Evolutionary conservation across 202 grass and related monocot species (phyloP), one percentile per base, ranked within the genome.

Genomic region (Musa balbisiana): DNA sequence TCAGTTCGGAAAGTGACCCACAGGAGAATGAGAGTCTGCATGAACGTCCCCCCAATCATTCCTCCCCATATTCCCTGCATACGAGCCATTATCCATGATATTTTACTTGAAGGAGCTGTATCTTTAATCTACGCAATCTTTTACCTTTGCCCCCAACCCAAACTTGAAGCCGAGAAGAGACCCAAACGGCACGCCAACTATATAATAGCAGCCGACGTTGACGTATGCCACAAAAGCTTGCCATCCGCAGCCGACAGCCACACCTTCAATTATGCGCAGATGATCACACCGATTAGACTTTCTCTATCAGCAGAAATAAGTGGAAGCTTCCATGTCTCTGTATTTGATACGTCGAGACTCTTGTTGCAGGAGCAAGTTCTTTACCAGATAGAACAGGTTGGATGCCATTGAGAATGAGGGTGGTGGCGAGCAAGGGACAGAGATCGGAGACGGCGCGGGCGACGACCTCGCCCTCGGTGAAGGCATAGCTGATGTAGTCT

Each of bases 191-290:
- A 96, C 82, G 6, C 92, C 92, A 2, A 96, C 65, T 21, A 96
- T 65, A 26, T 96, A 96, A 80, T 96, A 96, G 72, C 92, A 92
- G 8, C 86, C 84, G 26, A 96, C 86, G 84, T 96, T 96, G 12
- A 96, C 89, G 3, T 96, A 96, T 43, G 92, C 89, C 26, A 96
- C 89, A 62, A 96, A 89, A 14, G 86, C 78, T 87, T 96, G 92
- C 89, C 92, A 96, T 69, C 92, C 92, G 86, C 89, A 96, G 22
- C 92, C 92, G 87, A 96, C 92, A 56, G 92, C 92, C 13, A 92
- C 89, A 64, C 92, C 92, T 96, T 23, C 64, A 54, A 55, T 55
- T 43, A 43, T 43, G 33, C 5, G 4, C 1, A 43, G 33, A 43
- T 8, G 33, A 43, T 43, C 33, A 43, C 33, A 43, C 33, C 33